phyloP scores from a whole-genome alignment of 345 rosid species.

The Moricandia arvensis region DNA sequence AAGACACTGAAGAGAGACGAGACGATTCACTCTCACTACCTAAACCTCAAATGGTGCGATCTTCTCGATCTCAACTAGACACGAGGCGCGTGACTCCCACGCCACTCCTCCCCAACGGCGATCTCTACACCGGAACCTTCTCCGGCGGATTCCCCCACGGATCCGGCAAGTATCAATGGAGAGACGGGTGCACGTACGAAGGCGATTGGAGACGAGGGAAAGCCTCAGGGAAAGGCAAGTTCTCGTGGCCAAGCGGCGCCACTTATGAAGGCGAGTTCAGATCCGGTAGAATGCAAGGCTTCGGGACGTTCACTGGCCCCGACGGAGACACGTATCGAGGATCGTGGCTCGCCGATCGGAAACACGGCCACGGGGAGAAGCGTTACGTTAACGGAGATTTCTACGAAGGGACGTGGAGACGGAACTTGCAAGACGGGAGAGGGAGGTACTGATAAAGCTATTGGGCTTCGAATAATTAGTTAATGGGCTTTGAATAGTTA shows the following conservation, averaged over 20 bases:
- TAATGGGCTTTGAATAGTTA: too few relatives aligned
- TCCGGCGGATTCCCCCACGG: constrained; percentile 79
- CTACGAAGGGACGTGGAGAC: constrained; percentile 80
- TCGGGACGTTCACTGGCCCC: constrained; percentile 80
- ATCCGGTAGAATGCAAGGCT: constrained; percentile 92
- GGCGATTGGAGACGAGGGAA: constrained; percentile 97
- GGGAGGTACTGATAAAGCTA: too few relatives aligned
- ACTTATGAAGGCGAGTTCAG: constrained; percentile 89
- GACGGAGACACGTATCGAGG: constrained; percentile 93
- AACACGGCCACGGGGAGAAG: constrained; percentile 78
- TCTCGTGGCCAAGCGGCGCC: constrained; percentile 99
- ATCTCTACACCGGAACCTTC: constrained; percentile 88
- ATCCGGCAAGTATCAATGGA: constrained; percentile 93
- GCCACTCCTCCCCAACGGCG: constrained; percentile 71
- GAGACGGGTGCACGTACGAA: constrained; percentile 96
- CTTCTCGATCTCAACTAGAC: constrained; percentile 60
- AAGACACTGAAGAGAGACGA: background rate
- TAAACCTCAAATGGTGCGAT: constrained; percentile 42
- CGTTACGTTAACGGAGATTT: constrained; percentile 85
- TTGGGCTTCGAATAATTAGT: too few relatives aligned
- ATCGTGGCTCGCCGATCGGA: constrained; percentile 72
- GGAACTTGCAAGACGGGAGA: constrained; percentile 82
- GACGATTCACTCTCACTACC: constrained; percentile 20
- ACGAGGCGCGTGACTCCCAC: constrained; percentile 82
- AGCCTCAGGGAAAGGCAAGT: constrained; percentile 91